Evolutionary conservation across 495 filamentous ascomycete genomes (phyloP), one percentile per base, ranked within the genome.

Genomic region (Lepidopterella palustris): DNA sequence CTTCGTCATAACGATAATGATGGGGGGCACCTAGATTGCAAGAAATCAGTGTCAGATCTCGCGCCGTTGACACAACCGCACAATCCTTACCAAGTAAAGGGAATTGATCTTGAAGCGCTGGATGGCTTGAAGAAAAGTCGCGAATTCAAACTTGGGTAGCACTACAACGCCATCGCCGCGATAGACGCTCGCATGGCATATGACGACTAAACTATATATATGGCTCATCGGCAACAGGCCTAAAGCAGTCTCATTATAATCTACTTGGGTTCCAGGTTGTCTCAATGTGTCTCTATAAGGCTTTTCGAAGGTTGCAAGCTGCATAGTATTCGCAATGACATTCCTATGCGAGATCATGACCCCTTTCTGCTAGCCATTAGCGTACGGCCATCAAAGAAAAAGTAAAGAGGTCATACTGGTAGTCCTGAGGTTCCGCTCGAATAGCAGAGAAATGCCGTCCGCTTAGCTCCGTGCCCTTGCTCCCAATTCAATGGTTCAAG

Each of bases 261-360:
- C 62, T 10, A 57, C 53, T 24, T 64, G 66, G 23, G n/a, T 62
- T 18, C n/a, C 52, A 11, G 60, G 54, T 28, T 35, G 13, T 27
- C 18, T 49, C 50, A 52, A 58, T 11, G 21, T 55, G n/a, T 65
- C 59, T 25, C 65, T 35, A 32, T 28, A 52, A 25, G 29, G 70
- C 61, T 54, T 74, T 55, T 40, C 61, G 49, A 45, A 62, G 0
- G 49, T 47, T 0, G 28, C 13, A 21, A 61, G 55, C 51, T 68
- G 65, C 9, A 68, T 68, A 0, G 82, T 79, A 65, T 95, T 96
- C 27, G 89, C 83, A 52, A 96, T 96, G 18, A 95, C 87, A 68
- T 96, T 96, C 15, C 77, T 73, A 72, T 96, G 91, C 13, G 89
- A 86, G 61, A 96, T 90, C 90, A 90, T 95, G 35, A 95, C 90